Evolutionary conservation across 2,329 filamentous ascomycete genomes (phyloP).

Genomic region (Didymella sp.): DNA sequence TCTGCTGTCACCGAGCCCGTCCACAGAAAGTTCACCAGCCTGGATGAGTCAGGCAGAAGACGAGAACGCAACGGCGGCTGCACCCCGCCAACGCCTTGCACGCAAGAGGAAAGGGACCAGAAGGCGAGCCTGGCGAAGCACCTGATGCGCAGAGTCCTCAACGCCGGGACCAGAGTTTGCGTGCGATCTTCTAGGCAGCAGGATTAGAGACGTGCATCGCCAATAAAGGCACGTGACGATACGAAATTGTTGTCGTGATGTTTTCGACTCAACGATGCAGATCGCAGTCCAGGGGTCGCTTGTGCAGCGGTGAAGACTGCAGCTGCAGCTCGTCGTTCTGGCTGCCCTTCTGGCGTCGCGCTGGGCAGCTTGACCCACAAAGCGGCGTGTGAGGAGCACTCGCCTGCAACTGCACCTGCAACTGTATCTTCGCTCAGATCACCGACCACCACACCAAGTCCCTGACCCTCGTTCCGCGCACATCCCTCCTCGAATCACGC

Average conservation of each 20-base stretch:
- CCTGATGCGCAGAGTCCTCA: constrained; percentile 28
- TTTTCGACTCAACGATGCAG: constrained; percentile 3
- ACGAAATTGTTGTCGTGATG: constrained; percentile 10
- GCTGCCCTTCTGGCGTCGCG: constrained; percentile 11
- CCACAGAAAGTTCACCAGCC: not conserved
- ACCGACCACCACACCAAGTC: constrained; percentile 21
- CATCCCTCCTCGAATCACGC: constrained; percentile 23
- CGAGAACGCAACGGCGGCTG: constrained; percentile 38
- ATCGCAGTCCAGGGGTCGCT: constrained; percentile 11
- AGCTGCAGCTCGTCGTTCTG: constrained; percentile 11
- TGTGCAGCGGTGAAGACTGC: constrained; percentile 13
- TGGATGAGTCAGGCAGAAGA: constrained; percentile 32
- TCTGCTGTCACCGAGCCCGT: constrained; percentile 30
- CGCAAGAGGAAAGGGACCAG: constrained; percentile 23
- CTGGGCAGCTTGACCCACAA: constrained; percentile 27
- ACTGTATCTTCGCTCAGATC: constrained; percentile 24
- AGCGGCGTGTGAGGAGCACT: constrained; percentile 14
- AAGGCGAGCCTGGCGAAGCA: constrained; percentile 19
- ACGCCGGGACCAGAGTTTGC: constrained; percentile 1
- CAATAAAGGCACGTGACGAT: constrained; percentile 19
- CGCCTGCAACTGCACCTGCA: constrained; percentile 25
- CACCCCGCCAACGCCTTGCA: constrained; percentile 20
- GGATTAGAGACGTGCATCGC: not conserved
- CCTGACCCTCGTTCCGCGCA: constrained; percentile 26
- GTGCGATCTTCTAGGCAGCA: not conserved